A percentile compares a stretch with the other conserved stretches of the same genome.
Conservation (phyloP, 192 early-diverging fungal species). For the Glomus cerebriforme region DNA sequence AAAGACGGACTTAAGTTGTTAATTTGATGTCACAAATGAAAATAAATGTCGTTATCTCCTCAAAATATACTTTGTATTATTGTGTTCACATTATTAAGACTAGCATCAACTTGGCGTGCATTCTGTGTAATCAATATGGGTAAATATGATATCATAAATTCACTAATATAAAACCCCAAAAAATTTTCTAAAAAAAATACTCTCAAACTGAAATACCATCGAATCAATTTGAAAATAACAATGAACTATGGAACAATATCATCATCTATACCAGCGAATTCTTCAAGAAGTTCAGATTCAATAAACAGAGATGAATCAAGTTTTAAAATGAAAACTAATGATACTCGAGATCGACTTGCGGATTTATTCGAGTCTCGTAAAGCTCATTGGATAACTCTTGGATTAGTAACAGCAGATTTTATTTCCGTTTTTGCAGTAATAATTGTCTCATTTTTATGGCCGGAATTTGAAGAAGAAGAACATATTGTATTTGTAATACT, state of each 20-base stretch:
- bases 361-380: not conserved
- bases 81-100: too few relatives aligned
- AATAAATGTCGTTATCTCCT: too few relatives aligned
- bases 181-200: too few relatives aligned
- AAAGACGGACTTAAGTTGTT: too few relatives aligned
- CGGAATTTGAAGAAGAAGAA: constrained; percentile 36
- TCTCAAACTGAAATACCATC: too few relatives aligned
- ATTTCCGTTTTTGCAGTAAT: constrained; percentile 41
- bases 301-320: not conserved
- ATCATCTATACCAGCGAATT: not conserved
- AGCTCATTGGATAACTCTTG: constrained; percentile 31
- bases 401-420: constrained; percentile 39
- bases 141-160: too few relatives aligned
- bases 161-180: too few relatives aligned
- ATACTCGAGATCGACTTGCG: not conserved
- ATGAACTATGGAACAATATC: not conserved
- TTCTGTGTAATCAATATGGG: too few relatives aligned
- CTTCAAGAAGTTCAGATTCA: not conserved
- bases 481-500: constrained; percentile 42
- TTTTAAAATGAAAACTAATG: not conserved
- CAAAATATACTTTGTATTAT: too few relatives aligned
- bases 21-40: too few relatives aligned
- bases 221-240: too few relatives aligned
- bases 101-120: too few relatives aligned
- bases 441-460: constrained; percentile 34